Base-by-base conservation (phyloP, 2,329 filamentous ascomycete species). In the Phyllosticta capitalensis region DNA sequence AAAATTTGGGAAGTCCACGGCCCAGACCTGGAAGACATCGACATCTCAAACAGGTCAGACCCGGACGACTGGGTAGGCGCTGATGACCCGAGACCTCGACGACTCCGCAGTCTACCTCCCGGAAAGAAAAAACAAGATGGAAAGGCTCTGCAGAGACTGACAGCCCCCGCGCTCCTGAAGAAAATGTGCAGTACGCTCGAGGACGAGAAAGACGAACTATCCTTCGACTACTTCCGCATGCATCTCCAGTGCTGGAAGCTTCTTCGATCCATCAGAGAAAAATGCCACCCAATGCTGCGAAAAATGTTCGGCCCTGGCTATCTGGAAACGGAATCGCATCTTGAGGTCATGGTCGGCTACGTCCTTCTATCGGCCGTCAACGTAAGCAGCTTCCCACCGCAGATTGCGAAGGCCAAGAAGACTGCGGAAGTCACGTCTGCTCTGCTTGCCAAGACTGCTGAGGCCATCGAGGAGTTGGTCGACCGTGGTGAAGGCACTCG, bases 291-390 rank as follows among this genome's bases (percentile, higher is more conserved):
- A 0, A 9, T 69, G 0, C 66, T 79, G 7, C 61, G 64, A 17
- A 24, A 69, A n/a, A 62, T 73, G 9, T 75, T 65, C 61, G 70
- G 68, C 0, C 64, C 69, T 1, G 65, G 61, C 1, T 78, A 77
- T 58, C 61, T 77, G 2, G 69, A 75, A 52, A 65, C 64, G 12
- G 72, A 78, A 62, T 70, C 52, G 30, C 68, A 78, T 61, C 66
- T 79, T 5, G 74, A 76, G 0, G 76, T 68, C 24, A 52, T 78
- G 0, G 72, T 77, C 1, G 73, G 72, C 3, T 78, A 71, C 56
- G 71, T 78, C 21, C 70, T 78, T 55, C 67, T 70, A 63, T 66
- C 68, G 4, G 69, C 69, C 3, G 20, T 54, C 19, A 7, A 14
- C 9, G 17, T 3, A 3, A 33, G 30, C 30, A 33, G 17, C 30